A percentile compares a stretch with the other conserved stretches of the same genome.
phyloP scores from a whole-genome alignment of 2,329 filamentous ascomycete species.

The Neofusicoccum cordaticola region DNA sequence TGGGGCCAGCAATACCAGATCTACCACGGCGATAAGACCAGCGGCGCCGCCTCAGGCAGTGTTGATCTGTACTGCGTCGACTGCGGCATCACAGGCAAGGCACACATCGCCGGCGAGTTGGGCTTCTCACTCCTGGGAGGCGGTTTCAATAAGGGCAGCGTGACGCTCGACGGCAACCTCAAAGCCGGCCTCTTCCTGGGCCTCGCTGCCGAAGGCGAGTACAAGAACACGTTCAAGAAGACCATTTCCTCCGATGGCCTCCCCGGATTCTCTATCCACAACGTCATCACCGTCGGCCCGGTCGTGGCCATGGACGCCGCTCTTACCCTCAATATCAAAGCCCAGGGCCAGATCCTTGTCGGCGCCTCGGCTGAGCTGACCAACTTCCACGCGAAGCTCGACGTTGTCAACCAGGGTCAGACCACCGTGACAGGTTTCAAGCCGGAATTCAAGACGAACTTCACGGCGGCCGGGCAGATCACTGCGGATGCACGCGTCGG shows the following conservation, averaged over 20 bases:
- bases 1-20: not conserved
- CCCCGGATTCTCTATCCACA: slow-evolving; percentile 1
- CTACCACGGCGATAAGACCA: not conserved
- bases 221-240: not conserved
- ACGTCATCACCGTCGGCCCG: slow-evolving; percentile 1
- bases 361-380: not conserved
- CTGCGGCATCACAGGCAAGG: not conserved
- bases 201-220: not conserved
- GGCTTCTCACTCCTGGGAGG: not conserved
- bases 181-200: not conserved
- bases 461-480: not conserved
- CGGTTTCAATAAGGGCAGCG: not conserved
- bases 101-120: not conserved
- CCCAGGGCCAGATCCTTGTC: not conserved
- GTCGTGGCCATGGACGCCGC: not conserved
- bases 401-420: not conserved
- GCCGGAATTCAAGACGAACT: not conserved
- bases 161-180: not conserved
- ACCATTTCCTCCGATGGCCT: not conserved
- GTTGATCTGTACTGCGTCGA: not conserved
- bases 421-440: not conserved
- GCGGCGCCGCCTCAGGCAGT: not conserved
- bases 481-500: not conserved
- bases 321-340: not conserved
- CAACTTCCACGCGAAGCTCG: not conserved